phyloP scores from a whole-genome alignment of 2,329 filamentous ascomycete genomes.

The Samsoniella hepiali region DNA sequence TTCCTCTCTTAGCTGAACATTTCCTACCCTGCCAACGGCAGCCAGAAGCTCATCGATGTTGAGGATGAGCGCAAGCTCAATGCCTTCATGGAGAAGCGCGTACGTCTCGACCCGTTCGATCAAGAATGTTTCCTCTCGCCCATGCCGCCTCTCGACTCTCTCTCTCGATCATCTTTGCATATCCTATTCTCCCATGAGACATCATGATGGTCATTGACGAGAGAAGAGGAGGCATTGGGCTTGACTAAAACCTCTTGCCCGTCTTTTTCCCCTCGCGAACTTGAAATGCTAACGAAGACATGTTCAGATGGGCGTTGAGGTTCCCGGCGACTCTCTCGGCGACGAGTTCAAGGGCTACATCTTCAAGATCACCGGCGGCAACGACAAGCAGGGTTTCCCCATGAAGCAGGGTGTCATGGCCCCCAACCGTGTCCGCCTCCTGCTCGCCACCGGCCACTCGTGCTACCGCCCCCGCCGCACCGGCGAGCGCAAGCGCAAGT shows the following conservation, averaged over 20 bases:
- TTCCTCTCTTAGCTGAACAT: conserved; percentile 55
- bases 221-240: background rate
- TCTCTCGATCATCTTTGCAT: background rate
- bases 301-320: conserved; percentile 78
- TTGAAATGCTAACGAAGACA: conserved; percentile 32
- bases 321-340: conserved; percentile 89
- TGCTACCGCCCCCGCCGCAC: conserved; percentile 98
- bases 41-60: conserved; percentile 98
- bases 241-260: background rate
- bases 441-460: conserved; percentile 94
- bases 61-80: conserved; percentile 99
- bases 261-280: background rate
- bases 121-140: background rate
- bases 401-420: conserved; percentile 99
- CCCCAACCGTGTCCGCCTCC: conserved; percentile 95
- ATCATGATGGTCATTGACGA: background rate
- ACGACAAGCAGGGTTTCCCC: conserved; percentile 99
- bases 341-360: conserved; percentile 99
- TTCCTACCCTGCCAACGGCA: conserved; percentile 96
- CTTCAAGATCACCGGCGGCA: conserved; percentile 98
- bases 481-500: conserved; percentile 99
- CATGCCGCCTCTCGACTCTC: conserved; percentile 17
- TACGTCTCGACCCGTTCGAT: conserved; percentile 45
- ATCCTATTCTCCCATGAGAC: background rate
- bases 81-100: conserved; percentile 97